Evolutionary conservation across 768 basidiomycete genomes (phyloP).

Genomic region (Rhodotorula babjevae): DNA sequence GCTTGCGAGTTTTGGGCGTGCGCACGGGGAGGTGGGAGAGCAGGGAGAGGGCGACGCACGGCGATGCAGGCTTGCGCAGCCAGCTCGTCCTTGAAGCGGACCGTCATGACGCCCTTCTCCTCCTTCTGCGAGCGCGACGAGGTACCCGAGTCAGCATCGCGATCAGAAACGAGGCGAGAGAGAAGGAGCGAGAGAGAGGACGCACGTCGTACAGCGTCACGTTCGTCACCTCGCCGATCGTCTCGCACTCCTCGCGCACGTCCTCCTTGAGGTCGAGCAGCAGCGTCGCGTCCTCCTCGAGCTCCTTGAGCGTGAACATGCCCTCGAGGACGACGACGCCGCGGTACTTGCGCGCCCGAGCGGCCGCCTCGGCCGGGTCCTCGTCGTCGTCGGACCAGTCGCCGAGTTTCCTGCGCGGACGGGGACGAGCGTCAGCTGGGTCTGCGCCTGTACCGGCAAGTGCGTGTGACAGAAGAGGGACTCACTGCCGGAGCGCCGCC

Average conservation of each 20-base stretch:
- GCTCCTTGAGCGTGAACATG: conserved; percentile 84
- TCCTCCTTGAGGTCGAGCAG: conserved; percentile 93
- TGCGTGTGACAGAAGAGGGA: conserved; percentile 4
- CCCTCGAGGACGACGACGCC: conserved; percentile 84
- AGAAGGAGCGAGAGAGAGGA: conserved; percentile 16
- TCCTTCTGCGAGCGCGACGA: conserved; percentile 62
- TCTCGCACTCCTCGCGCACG: conserved; percentile 85
- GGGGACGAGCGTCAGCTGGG: no score
- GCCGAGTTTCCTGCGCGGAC: conserved; percentile 64
- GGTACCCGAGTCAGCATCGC: no score
- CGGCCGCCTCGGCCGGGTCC: conserved; percentile 37
- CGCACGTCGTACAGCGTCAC: conserved; percentile 90
- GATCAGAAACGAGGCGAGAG: no score
- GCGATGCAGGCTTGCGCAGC: conserved; percentile 87
- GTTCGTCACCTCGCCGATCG: conserved; percentile 89
- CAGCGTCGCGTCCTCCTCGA: conserved; percentile 77
- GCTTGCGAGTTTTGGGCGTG: no score
- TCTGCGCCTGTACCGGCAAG: not conserved
- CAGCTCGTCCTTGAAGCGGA: conserved; percentile 89
- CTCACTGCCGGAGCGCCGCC: conserved; percentile 81
- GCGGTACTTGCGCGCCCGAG: conserved; percentile 55
- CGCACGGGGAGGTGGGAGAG: not conserved
- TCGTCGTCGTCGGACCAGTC: conserved; percentile 96
- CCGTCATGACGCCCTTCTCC: conserved; percentile 85
- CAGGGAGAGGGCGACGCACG: conserved; percentile 52